These are phyloP conservation scores for Mentha longifolia DNA, from an alignment of 257 asterid species.

Conservation along the genomic window DNA sequence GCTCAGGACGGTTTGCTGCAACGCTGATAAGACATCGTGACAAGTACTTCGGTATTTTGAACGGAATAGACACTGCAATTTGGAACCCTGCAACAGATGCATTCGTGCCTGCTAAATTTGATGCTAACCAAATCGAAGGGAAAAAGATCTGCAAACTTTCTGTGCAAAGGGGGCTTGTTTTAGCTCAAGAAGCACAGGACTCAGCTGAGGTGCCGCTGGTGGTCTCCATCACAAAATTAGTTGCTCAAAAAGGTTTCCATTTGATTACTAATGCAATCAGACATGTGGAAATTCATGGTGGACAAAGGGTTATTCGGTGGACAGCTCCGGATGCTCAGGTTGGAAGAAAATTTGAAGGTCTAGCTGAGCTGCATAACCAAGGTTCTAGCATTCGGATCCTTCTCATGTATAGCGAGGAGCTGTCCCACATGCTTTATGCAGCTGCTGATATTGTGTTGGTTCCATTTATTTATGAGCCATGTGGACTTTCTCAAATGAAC, in stretches of 20 bases:
- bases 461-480: slow-evolving; percentile 92
- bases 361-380: slow-evolving; percentile 69
- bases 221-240: slow-evolving; percentile 80
- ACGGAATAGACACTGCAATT: slow-evolving; percentile 78
- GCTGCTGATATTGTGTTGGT: slow-evolving; percentile 95
- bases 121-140: slow-evolving; percentile 61
- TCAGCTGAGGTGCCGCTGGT: slow-evolving; percentile 63
- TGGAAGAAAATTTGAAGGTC: slow-evolving; percentile 73
- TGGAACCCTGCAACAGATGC: slow-evolving; percentile 89
- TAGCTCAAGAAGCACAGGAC: slow-evolving; percentile 49
- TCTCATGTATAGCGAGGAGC: slow-evolving; percentile 88
- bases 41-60: slow-evolving; percentile 78
- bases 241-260: slow-evolving; percentile 94
- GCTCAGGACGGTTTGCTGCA: slow-evolving; percentile 91
- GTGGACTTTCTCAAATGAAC: slow-evolving; percentile 93
- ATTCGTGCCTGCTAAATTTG: slow-evolving; percentile 81
- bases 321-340: slow-evolving; percentile 88
- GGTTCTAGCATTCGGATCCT: slow-evolving; percentile 81
- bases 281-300: slow-evolving; percentile 64
- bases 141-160: slow-evolving; percentile 73
- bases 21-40: slow-evolving; percentile 71
- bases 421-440: slow-evolving; percentile 92
- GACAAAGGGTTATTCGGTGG: slow-evolving; percentile 79
- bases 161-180: slow-evolving; percentile 88
- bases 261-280: slow-evolving; percentile 73